Conservation (phyloP, 2,329 filamentous ascomycete species). For the Knufia petricola region DNA sequence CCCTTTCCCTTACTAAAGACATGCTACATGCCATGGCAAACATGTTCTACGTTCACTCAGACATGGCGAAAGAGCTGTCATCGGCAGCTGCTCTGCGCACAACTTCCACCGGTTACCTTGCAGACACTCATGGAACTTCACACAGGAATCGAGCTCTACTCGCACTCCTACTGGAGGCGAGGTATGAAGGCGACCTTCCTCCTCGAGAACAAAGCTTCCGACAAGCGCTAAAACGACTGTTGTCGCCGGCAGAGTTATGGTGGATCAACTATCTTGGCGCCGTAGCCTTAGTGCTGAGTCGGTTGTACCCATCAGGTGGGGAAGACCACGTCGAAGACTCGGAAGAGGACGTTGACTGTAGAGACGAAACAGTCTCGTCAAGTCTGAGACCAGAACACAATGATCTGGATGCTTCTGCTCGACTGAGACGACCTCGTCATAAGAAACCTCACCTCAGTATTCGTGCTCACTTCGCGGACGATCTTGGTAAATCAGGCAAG, state of each 20-base stretch:
- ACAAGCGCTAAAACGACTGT: slow-evolving; percentile 42
- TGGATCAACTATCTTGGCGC: slow-evolving; percentile 57
- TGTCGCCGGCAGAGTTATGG: slow-evolving; percentile 50
- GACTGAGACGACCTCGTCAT: neutral
- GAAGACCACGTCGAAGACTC: slow-evolving; percentile 23
- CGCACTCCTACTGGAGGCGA: slow-evolving; percentile 59
- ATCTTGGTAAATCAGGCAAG: slow-evolving; percentile 31
- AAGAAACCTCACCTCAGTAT: slow-evolving; percentile 29
- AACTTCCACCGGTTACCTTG: slow-evolving; percentile 59
- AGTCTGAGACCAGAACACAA: neutral
- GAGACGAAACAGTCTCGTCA: neutral
- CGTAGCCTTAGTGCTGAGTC: slow-evolving; percentile 48
- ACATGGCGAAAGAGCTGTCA: slow-evolving; percentile 44
- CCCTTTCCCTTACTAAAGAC: slow-evolving; percentile 18
- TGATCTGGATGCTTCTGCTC: neutral
- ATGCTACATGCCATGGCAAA: slow-evolving; percentile 51
- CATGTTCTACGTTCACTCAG: slow-evolving; percentile 46
- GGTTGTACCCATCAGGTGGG: slow-evolving; percentile 52
- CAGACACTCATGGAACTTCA: slow-evolving; percentile 60
- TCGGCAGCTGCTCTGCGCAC: slow-evolving; percentile 63
- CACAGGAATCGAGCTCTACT: slow-evolving; percentile 64
- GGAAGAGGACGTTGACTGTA: neutral
- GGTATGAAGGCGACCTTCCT: slow-evolving; percentile 61
- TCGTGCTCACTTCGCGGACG: slow-evolving; percentile 35
- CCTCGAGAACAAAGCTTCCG: slow-evolving; percentile 50